Percentiles rank a stretch among this genome's conserved stretches.
Evolutionary conservation across 2,329 filamentous ascomycete genomes (phyloP).

Genomic region (Fusarium citri): DNA sequence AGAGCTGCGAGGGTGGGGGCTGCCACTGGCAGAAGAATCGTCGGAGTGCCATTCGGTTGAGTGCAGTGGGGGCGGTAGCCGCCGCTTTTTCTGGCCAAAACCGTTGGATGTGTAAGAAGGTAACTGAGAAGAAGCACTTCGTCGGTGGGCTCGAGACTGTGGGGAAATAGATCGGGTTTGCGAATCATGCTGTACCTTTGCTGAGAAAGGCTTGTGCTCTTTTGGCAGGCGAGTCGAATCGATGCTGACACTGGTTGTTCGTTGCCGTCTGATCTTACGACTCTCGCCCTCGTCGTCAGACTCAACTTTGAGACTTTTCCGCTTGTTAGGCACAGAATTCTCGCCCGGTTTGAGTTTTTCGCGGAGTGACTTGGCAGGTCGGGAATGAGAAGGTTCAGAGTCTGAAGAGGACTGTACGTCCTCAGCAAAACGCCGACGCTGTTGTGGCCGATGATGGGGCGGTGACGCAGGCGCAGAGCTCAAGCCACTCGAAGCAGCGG

Average conservation of each 20-base stretch:
- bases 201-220: conserved; percentile 50
- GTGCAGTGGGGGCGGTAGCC: conserved; percentile 69
- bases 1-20: conserved; percentile 68
- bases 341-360: conserved; percentile 63
- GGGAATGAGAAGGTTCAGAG: conserved; percentile 61
- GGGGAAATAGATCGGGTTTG: conserved; percentile 68
- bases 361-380: conserved; percentile 58
- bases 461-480: conserved; percentile 71
- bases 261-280: conserved; percentile 66
- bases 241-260: conserved; percentile 59
- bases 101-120: conserved; percentile 66
- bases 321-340: conserved; percentile 61
- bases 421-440: conserved; percentile 51
- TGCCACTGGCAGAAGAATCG: conserved; percentile 71
- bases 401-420: conserved; percentile 64
- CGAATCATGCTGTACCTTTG: conserved; percentile 50
- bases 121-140: conserved; percentile 73
- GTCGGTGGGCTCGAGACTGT: conserved; percentile 67
- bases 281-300: conserved; percentile 69
- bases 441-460: conserved; percentile 51
- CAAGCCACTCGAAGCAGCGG: conserved; percentile 62
- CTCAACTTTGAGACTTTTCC: conserved; percentile 64
- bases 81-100: conserved; percentile 69
- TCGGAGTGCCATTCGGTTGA: conserved; percentile 75
- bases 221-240: conserved; percentile 50